Conservation (phyloP, 192 early-diverging fungal genomes). For the Tieghemiomyces parasiticus region DNA sequence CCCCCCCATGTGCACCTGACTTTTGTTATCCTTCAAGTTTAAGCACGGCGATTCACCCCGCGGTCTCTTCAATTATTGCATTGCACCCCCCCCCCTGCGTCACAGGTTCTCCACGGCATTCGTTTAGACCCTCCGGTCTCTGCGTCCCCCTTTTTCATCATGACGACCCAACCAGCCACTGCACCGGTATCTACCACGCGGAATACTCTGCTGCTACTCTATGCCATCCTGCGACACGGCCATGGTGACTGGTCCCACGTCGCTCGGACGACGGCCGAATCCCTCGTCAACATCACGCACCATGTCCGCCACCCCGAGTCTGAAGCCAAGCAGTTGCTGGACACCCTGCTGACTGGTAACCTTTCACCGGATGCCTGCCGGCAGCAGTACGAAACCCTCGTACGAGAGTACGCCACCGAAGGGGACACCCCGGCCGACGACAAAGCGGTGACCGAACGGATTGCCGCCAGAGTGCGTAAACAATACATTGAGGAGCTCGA, state of each 20-base stretch:
- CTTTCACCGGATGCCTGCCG: not conserved
- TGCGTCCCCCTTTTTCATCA: too few relatives aligned
- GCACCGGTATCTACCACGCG: too few relatives aligned
- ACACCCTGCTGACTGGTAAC: not conserved
- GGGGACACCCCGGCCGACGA: not conserved
- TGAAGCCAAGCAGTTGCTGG: not conserved
- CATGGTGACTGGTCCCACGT: not conserved
- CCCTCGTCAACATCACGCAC: not conserved
- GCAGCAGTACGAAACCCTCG: not conserved
- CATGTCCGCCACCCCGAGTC: not conserved
- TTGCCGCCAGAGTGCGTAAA: not conserved
- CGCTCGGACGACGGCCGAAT: not conserved
- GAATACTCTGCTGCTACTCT: not conserved
- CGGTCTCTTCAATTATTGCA: too few relatives aligned
- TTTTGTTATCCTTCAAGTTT: too few relatives aligned
- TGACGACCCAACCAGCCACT: too few relatives aligned
- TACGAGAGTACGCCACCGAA: not conserved
- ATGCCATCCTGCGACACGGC: conserved; percentile 1
- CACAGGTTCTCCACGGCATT: too few relatives aligned
- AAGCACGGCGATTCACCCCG: too few relatives aligned
- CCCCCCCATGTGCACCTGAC: too few relatives aligned
- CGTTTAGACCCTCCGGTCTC: too few relatives aligned
- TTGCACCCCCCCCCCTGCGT: too few relatives aligned
- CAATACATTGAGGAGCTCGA: conserved; percentile 5
- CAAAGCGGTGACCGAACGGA: not conserved